A percentile compares a stretch with the other conserved stretches of the same genome.
Evolutionary conservation across 2,329 filamentous ascomycete species (phyloP).

Genomic region (Epichloe baconii): DNA sequence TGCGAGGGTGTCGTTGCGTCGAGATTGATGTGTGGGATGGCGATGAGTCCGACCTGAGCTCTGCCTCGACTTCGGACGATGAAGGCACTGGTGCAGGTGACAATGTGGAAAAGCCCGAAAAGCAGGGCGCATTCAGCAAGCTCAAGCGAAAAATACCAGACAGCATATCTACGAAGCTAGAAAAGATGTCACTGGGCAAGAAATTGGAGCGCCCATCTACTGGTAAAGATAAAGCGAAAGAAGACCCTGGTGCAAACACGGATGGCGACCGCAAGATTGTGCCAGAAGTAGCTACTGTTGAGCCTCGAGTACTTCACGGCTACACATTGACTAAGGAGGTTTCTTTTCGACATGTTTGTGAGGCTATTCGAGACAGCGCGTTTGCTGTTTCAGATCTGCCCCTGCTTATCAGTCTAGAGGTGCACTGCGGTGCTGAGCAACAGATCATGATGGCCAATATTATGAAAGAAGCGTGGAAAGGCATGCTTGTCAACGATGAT

Average conservation of each 20-base stretch:
- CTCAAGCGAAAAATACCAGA: conserved; percentile 46
- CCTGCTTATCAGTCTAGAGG: conserved; percentile 87
- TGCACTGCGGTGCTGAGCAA: conserved; percentile 69
- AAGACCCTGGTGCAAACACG: background rate
- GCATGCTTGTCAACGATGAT: conserved; percentile 48
- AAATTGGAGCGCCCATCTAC: conserved; percentile 22
- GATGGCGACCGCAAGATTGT: conserved; percentile 9
- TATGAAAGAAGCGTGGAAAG: conserved; percentile 75
- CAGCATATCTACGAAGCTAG: conserved; percentile 31
- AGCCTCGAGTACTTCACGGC: conserved; percentile 73
- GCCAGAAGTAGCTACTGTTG: conserved; percentile 27
- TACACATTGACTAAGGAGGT: conserved; percentile 86
- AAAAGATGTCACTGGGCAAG: conserved; percentile 34
- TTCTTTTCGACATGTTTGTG: conserved; percentile 74
- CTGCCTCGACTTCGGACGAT: conserved; percentile 37
- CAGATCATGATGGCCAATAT: conserved; percentile 87
- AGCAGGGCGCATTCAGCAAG: conserved; percentile 45
- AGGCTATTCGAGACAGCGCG: conserved; percentile 63
- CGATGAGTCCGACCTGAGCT: conserved; percentile 57
- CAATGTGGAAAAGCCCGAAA: conserved; percentile 33
- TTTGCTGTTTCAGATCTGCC: conserved; percentile 67
- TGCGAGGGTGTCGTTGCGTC: conserved; percentile 78
- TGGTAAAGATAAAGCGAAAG: conserved; percentile 3
- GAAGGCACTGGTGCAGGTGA: conserved; percentile 26
- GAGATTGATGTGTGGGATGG: conserved; percentile 97